Percentiles rank a stretch among this genome's conserved stretches.
These are phyloP conservation scores for Areca catechu DNA, from an alignment of 176 grass and related monocot genomes.

Conservation along the genomic window DNA sequence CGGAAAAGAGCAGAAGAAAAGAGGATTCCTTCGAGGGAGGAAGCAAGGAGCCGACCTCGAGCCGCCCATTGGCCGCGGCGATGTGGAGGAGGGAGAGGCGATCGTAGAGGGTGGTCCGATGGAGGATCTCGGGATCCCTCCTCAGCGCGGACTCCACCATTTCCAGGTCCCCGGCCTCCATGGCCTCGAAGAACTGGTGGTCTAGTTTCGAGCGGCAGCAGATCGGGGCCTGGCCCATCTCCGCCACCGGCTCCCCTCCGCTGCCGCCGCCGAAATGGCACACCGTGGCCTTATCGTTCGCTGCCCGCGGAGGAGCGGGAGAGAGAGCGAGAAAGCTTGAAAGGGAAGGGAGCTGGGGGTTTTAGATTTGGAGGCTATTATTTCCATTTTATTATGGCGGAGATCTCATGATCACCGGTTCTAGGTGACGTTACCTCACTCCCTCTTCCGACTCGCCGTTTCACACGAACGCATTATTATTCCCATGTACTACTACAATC, in stretches of 20 bases:
- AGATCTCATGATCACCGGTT: too few species aligned
- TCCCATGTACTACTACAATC: too few species aligned
- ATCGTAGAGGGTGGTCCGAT: slow-evolving; percentile 1
- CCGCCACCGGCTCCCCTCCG: neutral
- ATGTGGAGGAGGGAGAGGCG: slow-evolving; percentile 11
- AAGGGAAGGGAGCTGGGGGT: too few species aligned
- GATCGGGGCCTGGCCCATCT: slow-evolving; percentile 7
- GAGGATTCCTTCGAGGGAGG: neutral
- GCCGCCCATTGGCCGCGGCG: slow-evolving; percentile 8
- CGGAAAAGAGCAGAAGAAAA: neutral
- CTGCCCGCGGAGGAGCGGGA: too few species aligned
- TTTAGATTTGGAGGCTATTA: too few species aligned
- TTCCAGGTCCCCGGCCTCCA: slow-evolving; percentile 4
- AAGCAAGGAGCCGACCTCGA: neutral
- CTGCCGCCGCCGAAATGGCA: too few species aligned
- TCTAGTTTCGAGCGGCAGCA: neutral
- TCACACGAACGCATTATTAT: too few species aligned
- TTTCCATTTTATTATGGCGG: too few species aligned
- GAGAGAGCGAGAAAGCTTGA: too few species aligned
- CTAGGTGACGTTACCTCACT: too few species aligned
- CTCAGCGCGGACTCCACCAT: neutral
- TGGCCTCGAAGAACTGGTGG: slow-evolving; percentile 4
- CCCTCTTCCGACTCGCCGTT: too few species aligned
- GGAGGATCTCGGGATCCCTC: slow-evolving; percentile 1
- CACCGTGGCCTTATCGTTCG: too few species aligned